These are phyloP conservation scores for Saccharum spontaneum DNA, from an alignment of 176 grass and related monocot genomes.

Conservation along the genomic window DNA sequence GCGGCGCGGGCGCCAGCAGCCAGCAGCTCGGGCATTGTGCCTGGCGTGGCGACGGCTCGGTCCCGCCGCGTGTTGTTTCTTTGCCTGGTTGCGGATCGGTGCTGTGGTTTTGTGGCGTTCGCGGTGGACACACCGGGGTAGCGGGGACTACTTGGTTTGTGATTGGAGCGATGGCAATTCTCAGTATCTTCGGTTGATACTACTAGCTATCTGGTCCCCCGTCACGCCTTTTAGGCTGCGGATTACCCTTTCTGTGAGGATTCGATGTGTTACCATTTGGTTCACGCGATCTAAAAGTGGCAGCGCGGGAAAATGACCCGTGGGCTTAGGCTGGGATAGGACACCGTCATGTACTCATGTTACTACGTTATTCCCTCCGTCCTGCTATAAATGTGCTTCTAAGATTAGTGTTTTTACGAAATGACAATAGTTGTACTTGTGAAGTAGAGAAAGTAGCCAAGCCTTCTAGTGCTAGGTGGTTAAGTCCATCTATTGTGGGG, in stretches of 20 bases:
- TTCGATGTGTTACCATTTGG: background rate
- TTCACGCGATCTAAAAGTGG: background rate
- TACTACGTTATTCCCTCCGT: background rate
- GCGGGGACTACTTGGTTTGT: background rate
- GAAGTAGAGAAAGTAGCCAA: background rate
- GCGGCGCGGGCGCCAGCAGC: background rate
- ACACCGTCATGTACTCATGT: background rate
- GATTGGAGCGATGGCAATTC: constrained; percentile 2
- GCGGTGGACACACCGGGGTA: background rate
- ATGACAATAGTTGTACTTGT: background rate
- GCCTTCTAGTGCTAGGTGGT: background rate
- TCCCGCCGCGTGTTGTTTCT: background rate
- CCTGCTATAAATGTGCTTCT: background rate
- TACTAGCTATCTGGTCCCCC: constrained; percentile 22
- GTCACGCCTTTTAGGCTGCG: background rate
- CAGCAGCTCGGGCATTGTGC: constrained; percentile 21
- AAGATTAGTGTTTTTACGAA: background rate
- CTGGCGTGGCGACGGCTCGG: background rate
- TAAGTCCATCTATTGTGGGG: background rate
- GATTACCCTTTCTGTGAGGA: background rate
- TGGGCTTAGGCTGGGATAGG: background rate
- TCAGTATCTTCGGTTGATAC: background rate
- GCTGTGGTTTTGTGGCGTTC: background rate
- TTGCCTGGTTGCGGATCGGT: background rate
- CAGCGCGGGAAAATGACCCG: background rate